Evolutionary conservation across 805 yeast species (phyloP).

Genomic region (Saccharomyces jurei): DNA sequence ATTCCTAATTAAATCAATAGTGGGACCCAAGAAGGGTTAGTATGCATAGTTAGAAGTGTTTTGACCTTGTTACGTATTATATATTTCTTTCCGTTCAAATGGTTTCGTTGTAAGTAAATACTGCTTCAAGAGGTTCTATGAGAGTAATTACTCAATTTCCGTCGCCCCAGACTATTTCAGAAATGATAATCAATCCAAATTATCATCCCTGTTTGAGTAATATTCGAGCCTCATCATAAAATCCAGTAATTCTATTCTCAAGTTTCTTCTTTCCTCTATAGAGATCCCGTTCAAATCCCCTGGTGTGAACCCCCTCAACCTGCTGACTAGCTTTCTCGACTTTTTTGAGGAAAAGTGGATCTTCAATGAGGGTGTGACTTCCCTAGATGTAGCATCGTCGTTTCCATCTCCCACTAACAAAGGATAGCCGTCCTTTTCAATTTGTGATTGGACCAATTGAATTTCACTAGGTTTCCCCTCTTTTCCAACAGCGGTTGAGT

Average conservation of each 20-base stretch:
- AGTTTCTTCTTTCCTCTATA: constrained; percentile 17
- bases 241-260: constrained; percentile 19
- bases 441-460: not conserved
- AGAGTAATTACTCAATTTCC: not conserved
- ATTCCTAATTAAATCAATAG: constrained; percentile 25
- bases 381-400: constrained; percentile 4
- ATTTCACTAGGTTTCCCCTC: not conserved
- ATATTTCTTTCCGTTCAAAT: not conserved
- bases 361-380: constrained; percentile 9
- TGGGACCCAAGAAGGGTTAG: not conserved
- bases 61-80: not conserved
- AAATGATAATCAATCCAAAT: not conserved
- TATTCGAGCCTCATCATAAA: constrained; percentile 22
- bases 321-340: constrained; percentile 13
- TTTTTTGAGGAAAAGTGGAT: constrained; percentile 16
- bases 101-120: not conserved
- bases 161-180: not conserved
- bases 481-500: not conserved
- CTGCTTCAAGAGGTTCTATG: not conserved
- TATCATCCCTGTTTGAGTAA: constrained; percentile 1
- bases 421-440: not conserved
- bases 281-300: constrained; percentile 11
- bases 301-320: constrained; percentile 11
- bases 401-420: not conserved
- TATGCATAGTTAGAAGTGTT: not conserved